Evolutionary conservation across 2,329 filamentous ascomycete genomes (phyloP), one percentile per base, ranked within the genome.

Genomic region (Emmonsia crescens): DNA sequence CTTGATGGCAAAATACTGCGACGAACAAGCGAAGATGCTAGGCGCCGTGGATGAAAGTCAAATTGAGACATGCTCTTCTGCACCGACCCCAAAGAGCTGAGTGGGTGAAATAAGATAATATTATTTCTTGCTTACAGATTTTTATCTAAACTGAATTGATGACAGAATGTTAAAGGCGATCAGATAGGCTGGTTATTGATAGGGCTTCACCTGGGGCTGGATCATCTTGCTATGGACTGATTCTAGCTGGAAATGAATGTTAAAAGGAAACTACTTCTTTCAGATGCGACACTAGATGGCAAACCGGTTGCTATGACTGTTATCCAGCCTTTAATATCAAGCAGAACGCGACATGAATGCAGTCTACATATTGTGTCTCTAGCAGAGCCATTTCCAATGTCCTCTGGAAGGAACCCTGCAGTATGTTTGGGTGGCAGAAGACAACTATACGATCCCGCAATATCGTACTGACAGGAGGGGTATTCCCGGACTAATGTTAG

Each of bases 1-100:
- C 1, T 31, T 56, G 51, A 61, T 61, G 59, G 59, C 59, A n/a
- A 46, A 48, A 19, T 61, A 56, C 38, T 61, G 59, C 48, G 59
- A 61, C 29, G 59, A 61, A 19, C 59, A 61, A 51, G 59, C 59
- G 10, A 61, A 56, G 27, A 24, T 61, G 21, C 31, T 61, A 19
- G 59, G 59, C 36, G 51, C 51, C 8, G 59, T 61, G 51, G 48
- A 61, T 33, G 51, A 21, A 33, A 46, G 24, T 33, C 40, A 61
- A 29, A 44, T 61, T 36, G 19, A 54, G 16, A 61, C 49, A 21
- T 61, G 59, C 38, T 44, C 38, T 21, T 29, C 38, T 14, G 16
- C 38, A 16, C 48, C 57, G 16, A 33, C 19, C 16, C 12, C 24
- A 10, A 29, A 44, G 8, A 33, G 29, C 24, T 46, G 29, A 44